Conservation (phyloP, 2,329 filamentous ascomycete genomes). For the Ophiostoma sp. region DNA sequence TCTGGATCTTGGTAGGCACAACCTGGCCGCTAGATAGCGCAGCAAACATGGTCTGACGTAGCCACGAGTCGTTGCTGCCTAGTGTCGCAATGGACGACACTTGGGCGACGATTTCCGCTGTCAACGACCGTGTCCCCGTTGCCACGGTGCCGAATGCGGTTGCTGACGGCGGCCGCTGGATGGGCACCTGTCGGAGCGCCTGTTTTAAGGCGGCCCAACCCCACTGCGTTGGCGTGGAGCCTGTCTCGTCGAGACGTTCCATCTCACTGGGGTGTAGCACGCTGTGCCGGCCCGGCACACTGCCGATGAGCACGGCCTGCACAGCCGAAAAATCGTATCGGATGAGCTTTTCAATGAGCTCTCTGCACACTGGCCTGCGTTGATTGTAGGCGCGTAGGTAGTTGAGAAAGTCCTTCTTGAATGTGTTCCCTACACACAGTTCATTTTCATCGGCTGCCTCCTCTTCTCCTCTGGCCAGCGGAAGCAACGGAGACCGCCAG, state of each 20-base stretch:
- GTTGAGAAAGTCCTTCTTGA: conserved; percentile 68
- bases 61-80: conserved; percentile 64
- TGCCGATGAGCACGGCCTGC: conserved; percentile 67
- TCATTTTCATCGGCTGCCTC: background rate
- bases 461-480: conserved; percentile 36
- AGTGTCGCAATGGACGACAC: conserved; percentile 80
- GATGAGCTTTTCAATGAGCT: conserved; percentile 52
- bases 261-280: conserved; percentile 35
- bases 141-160: background rate
- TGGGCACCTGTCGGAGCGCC: conserved; percentile 51
- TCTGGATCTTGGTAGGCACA: conserved; percentile 15
- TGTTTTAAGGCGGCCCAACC: conserved; percentile 67
- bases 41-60: conserved; percentile 58
- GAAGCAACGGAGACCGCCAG: conserved; percentile 70
- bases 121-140: conserved; percentile 27
- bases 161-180: background rate
- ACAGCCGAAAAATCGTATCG: conserved; percentile 65
- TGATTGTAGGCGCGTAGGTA: conserved; percentile 68
- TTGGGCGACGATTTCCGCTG: conserved; percentile 53
- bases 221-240: conserved; percentile 51
- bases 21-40: conserved; percentile 38
- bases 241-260: conserved; percentile 1
- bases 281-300: conserved; percentile 64
- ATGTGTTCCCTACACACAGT: conserved; percentile 37
- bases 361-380: conserved; percentile 46